phyloP scores from a whole-genome alignment of 2,329 filamentous ascomycete genomes.

The Drechmeria coniospora region DNA sequence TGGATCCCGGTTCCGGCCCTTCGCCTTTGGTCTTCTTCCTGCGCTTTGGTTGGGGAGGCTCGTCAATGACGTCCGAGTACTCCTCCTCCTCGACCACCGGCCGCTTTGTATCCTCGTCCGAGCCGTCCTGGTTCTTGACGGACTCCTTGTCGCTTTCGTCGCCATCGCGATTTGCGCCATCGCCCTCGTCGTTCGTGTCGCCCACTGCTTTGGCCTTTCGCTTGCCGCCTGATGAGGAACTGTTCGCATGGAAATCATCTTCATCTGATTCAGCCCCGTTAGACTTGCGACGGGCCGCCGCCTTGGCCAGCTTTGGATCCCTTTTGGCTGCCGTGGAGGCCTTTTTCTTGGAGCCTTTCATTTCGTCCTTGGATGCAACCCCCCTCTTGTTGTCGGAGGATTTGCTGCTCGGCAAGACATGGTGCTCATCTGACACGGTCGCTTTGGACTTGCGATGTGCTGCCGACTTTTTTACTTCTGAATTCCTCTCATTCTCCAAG shows the following conservation, averaged over 20 bases:
- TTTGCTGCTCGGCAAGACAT: neutral
- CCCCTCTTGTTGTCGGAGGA: neutral
- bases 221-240: slow-evolving; percentile 2
- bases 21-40: slow-evolving; percentile 32
- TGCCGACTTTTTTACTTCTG: slow-evolving; percentile 4
- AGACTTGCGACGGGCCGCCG: too few relatives aligned
- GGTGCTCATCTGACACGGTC: slow-evolving; percentile 3
- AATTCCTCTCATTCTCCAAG: slow-evolving; percentile 1
- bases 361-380: neutral
- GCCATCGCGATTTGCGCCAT: slow-evolving; percentile 6
- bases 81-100: slow-evolving; percentile 21
- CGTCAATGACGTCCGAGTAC: slow-evolving; percentile 51
- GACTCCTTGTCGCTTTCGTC: slow-evolving; percentile 5
- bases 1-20: slow-evolving; percentile 13
- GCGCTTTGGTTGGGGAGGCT: slow-evolving; percentile 42
- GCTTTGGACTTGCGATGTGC: slow-evolving; percentile 6
- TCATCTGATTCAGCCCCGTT: too few relatives aligned
- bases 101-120: slow-evolving; percentile 9
- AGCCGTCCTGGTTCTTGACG: slow-evolving; percentile 4
- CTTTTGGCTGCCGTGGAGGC: too few relatives aligned
- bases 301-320: too few relatives aligned
- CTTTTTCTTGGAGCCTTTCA: too few relatives aligned
- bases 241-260: slow-evolving; percentile 2
- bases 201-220: slow-evolving; percentile 5
- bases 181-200: slow-evolving; percentile 4